Evolutionary conservation across 75 land plant genomes (phyloP).

Genomic region (Cryptomeria japonica): DNA sequence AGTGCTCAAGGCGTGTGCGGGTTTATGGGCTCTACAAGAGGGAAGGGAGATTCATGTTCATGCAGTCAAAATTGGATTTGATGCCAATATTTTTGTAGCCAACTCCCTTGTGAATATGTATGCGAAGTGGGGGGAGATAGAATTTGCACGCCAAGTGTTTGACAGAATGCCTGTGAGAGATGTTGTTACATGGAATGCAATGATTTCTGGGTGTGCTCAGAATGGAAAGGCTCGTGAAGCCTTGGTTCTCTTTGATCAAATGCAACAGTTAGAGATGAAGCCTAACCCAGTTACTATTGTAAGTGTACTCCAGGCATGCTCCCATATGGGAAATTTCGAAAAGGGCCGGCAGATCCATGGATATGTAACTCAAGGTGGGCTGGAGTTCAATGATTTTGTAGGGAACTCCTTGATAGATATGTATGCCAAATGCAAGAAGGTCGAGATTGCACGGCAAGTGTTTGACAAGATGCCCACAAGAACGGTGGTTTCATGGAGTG

Average conservation of each 20-base stretch:
- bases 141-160: conserved; percentile 20
- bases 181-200: conserved; percentile 25
- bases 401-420: conserved; percentile 14
- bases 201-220: conserved; percentile 28
- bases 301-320: conserved; percentile 22
- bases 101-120: conserved; percentile 13
- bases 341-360: conserved; percentile 15
- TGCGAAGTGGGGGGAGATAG: conserved; percentile 13
- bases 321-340: conserved; percentile 12
- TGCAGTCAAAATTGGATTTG: conserved; percentile 16
- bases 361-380: background rate
- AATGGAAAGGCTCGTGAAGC: conserved; percentile 27
- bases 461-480: background rate
- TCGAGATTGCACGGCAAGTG: background rate
- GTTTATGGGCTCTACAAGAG: background rate
- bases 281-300: conserved; percentile 23
- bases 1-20: conserved; percentile 25
- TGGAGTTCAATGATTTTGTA: conserved; percentile 7
- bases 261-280: conserved; percentile 8
- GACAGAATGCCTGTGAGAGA: conserved; percentile 12
- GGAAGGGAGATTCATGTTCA: conserved; percentile 17
- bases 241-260: conserved; percentile 11
- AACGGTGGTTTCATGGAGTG: conserved; percentile 37
- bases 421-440: conserved; percentile 22
- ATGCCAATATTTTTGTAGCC: conserved; percentile 18